Evolutionary conservation across 2,329 filamentous ascomycete genomes (phyloP).

Genomic region (Penicillium oxalicum): DNA sequence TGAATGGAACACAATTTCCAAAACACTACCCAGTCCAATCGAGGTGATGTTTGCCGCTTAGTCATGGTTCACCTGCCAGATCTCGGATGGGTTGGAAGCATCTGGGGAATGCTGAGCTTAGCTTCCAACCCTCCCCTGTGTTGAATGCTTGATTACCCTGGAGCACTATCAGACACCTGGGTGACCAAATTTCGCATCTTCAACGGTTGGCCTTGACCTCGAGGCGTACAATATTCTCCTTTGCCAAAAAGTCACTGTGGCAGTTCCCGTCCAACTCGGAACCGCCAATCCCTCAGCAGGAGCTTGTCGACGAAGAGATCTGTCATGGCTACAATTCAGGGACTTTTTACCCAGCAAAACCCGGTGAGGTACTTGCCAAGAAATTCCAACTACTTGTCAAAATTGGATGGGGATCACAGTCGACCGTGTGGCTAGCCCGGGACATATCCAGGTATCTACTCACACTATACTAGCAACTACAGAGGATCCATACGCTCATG

Average conservation of each 20-base stretch:
- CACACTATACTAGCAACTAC: conserved; percentile 1
- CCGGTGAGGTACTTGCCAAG: conserved; percentile 35
- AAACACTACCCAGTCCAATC: too few species aligned
- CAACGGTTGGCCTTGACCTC: conserved; percentile 5
- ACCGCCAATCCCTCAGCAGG: conserved; percentile 3
- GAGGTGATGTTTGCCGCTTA: too few species aligned
- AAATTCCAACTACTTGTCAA: conserved; percentile 38
- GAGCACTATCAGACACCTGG: background rate
- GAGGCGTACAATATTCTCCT: conserved; percentile 13
- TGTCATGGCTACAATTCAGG: conserved; percentile 32
- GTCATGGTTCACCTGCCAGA: too few species aligned
- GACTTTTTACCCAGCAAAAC: conserved; percentile 35
- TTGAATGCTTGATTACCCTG: background rate
- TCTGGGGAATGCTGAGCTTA: background rate
- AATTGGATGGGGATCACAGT: conserved; percentile 39
- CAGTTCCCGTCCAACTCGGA: conserved; percentile 6
- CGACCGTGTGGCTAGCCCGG: conserved; percentile 42
- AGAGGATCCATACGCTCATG: background rate
- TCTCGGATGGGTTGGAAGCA: background rate
- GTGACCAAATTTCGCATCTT: conserved; percentile 7
- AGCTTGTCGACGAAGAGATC: conserved; percentile 37
- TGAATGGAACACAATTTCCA: too few species aligned
- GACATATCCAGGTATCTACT: conserved; percentile 24
- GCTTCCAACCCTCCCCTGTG: background rate
- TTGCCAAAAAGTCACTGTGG: conserved; percentile 13